Conservation (phyloP, 2,329 filamentous ascomycete genomes). For the Claviceps humidiphila region DNA sequence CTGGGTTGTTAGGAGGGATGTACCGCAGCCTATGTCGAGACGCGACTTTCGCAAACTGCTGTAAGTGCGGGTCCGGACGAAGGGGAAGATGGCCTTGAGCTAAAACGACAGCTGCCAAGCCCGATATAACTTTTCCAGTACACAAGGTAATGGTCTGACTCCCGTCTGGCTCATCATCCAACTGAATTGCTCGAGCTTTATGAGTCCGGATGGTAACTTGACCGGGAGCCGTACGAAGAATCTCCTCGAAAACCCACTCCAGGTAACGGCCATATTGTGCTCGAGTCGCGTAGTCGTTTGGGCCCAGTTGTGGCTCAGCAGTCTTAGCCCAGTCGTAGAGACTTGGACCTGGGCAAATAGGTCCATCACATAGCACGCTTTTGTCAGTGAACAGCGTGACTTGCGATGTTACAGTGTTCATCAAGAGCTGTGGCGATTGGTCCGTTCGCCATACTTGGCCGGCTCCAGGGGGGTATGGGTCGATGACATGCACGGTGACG, state of each 20-base stretch:
- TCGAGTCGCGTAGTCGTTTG: slow-evolving; percentile 4
- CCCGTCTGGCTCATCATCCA: neutral
- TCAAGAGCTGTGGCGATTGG: slow-evolving; percentile 4
- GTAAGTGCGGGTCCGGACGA: neutral
- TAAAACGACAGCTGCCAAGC: slow-evolving; percentile 1
- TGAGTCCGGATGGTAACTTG: neutral
- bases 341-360: slow-evolving; percentile 3
- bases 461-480: slow-evolving; percentile 1
- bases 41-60: neutral
- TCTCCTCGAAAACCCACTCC: slow-evolving; percentile 3
- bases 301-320: neutral
- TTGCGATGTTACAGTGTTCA: slow-evolving; percentile 6
- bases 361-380: slow-evolving; percentile 3
- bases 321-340: slow-evolving; percentile 4
- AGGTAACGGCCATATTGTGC: slow-evolving; percentile 4
- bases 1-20: slow-evolving; percentile 1
- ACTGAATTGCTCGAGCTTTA: neutral
- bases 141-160: slow-evolving; percentile 2
- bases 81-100: slow-evolving; percentile 4
- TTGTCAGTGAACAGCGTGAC: slow-evolving; percentile 4
- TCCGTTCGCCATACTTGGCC: slow-evolving; percentile 5
- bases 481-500: slow-evolving; percentile 2
- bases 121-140: neutral
- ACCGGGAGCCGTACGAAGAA: slow-evolving; percentile 1
- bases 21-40: neutral